Conservation (phyloP, 805 yeast genomes). For the Saccharomycopsis lassenensis region DNA sequence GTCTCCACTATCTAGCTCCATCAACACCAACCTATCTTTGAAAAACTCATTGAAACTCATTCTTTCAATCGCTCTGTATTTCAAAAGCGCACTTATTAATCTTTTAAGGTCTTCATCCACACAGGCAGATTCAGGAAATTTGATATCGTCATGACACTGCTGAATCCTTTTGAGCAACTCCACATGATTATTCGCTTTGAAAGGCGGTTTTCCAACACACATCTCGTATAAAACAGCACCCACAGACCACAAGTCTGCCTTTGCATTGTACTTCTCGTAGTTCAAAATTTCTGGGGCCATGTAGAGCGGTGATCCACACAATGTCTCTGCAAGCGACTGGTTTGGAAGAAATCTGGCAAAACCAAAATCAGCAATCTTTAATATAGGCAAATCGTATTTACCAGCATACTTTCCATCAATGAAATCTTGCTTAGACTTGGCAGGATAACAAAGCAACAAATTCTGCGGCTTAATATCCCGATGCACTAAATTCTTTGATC, state of each 20-base stretch:
- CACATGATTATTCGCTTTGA: constrained; percentile 85
- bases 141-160: constrained; percentile 63
- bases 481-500: constrained; percentile 80
- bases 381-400: constrained; percentile 75
- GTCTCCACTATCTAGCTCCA: constrained; percentile 35
- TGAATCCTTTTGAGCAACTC: constrained; percentile 83
- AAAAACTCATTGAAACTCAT: constrained; percentile 86
- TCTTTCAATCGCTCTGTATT: constrained; percentile 77
- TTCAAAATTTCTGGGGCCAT: constrained; percentile 98
- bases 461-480: constrained; percentile 95
- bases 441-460: constrained; percentile 71
- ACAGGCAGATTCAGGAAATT: constrained; percentile 60
- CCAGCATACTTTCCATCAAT: constrained; percentile 54
- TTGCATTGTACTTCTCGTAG: constrained; percentile 92
- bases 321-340: constrained; percentile 89
- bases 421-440: constrained; percentile 51
- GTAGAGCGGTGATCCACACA: constrained; percentile 94
- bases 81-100: constrained; percentile 65
- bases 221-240: constrained; percentile 95
- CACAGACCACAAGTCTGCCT: constrained; percentile 96
- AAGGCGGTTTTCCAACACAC: constrained; percentile 95
- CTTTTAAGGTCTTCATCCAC: constrained; percentile 55
- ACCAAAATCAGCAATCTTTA: constrained; percentile 95
- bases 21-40: constrained; percentile 51
- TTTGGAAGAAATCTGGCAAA: constrained; percentile 92